Evolutionary conservation across 2,329 filamentous ascomycete genomes (phyloP).

Genomic region (Colletotrichum sojae): DNA sequence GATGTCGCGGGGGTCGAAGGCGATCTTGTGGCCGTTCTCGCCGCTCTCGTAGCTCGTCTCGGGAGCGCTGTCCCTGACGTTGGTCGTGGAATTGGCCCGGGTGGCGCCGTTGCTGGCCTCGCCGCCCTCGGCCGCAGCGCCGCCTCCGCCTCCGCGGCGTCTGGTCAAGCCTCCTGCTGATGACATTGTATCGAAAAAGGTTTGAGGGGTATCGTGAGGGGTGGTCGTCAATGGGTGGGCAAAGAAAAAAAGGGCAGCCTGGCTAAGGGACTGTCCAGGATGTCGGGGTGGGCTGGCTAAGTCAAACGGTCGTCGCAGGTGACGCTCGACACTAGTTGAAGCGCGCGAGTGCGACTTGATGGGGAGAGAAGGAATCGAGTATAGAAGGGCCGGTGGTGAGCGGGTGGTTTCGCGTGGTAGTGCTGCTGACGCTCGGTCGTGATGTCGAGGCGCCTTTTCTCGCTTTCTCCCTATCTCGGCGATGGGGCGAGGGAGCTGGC

Average conservation of each 20-base stretch:
- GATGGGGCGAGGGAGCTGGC: conserved; percentile 36
- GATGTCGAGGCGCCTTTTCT: conserved; percentile 33
- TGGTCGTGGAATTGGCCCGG: conserved; percentile 70
- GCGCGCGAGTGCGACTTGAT: conserved; percentile 21
- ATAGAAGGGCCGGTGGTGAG: neutral
- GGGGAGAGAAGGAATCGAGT: conserved; percentile 4
- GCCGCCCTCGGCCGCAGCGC: conserved; percentile 73
- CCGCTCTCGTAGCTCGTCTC: conserved; percentile 91
- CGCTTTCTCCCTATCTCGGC: conserved; percentile 37
- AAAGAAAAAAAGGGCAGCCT: conserved; percentile 17
- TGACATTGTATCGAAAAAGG: conserved; percentile 34
- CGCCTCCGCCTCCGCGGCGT: conserved; percentile 77
- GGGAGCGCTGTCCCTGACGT: conserved; percentile 68
- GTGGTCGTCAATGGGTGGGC: conserved; percentile 26
- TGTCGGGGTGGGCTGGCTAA: conserved; percentile 13
- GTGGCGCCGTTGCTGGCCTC: conserved; percentile 65
- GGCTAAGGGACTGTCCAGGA: conserved; percentile 20
- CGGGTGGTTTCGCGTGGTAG: conserved; percentile 16
- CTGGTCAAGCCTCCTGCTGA: conserved; percentile 65
- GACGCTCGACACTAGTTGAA: conserved; percentile 18
- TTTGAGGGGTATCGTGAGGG: conserved; percentile 29
- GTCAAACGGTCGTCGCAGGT: conserved; percentile 32
- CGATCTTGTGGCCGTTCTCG: conserved; percentile 99
- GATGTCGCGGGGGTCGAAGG: conserved; percentile 96
- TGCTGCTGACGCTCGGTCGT: conserved; percentile 28